These are phyloP conservation scores for Hypoxylon fragiforme DNA, from an alignment of 495 filamentous ascomycete genomes.

Conservation along the genomic window DNA sequence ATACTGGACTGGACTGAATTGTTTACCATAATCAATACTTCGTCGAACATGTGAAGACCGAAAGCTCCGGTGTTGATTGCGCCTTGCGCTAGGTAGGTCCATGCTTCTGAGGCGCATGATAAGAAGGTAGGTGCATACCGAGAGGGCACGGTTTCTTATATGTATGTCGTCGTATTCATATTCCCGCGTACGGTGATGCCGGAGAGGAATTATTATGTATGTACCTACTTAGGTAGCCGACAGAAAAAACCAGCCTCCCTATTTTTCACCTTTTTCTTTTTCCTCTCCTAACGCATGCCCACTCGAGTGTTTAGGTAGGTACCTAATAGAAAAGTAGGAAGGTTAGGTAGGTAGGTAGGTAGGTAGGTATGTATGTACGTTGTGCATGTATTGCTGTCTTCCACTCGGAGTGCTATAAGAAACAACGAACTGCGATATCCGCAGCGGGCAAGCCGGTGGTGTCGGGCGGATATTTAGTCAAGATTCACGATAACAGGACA, in stretches of 20 bases:
- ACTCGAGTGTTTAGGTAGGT: too few relatives aligned
- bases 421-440: background rate
- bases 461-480: background rate
- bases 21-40: too few relatives aligned
- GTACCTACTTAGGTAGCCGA: background rate
- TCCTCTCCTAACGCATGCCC: too few relatives aligned
- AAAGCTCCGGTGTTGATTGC: conserved; percentile 9
- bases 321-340: too few relatives aligned
- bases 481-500: conserved; percentile 5
- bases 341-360: background rate
- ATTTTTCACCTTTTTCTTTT: conserved; percentile 7
- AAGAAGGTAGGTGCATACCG: conserved; percentile 16
- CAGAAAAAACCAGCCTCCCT: conserved; percentile 18
- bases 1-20: background rate
- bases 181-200: conserved; percentile 8
- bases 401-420: conserved; percentile 4
- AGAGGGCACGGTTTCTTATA: background rate
- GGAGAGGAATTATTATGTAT: conserved; percentile 16
- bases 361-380: background rate
- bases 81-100: too few relatives aligned
- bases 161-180: conserved; percentile 17
- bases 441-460: background rate
- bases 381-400: conserved; percentile 1
- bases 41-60: conserved; percentile 15
- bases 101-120: too few relatives aligned